A percentile compares a stretch with the other conserved stretches of the same genome.
Evolutionary conservation across 2,329 filamentous ascomycete genomes (phyloP).

Genomic region (Dothistroma septosporum): DNA sequence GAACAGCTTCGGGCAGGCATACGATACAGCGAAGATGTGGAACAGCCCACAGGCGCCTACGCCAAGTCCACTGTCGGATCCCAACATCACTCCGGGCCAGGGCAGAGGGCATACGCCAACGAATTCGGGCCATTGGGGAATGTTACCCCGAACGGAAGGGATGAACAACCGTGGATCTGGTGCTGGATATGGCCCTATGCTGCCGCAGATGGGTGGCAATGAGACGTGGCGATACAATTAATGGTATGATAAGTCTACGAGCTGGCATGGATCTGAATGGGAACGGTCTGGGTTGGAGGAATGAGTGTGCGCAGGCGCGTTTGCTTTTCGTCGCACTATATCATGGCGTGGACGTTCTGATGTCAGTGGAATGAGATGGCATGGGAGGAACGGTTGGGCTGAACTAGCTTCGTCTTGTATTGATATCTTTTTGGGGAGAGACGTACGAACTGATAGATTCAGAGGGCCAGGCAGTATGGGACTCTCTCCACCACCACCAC

Average conservation of each 20-base stretch:
- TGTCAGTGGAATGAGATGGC: not conserved
- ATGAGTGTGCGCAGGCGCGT: not conserved
- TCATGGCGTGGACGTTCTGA: not conserved
- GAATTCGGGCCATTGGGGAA: conserved; percentile 17
- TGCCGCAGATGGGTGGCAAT: conserved; percentile 30
- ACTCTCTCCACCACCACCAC: not conserved
- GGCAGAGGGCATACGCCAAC: conserved; percentile 21
- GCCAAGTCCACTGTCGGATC: conserved; percentile 32
- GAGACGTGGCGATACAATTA: conserved; percentile 30
- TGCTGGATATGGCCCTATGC: conserved; percentile 26
- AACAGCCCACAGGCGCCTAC: conserved; percentile 33
- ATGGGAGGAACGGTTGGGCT: not conserved
- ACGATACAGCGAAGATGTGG: conserved; percentile 27
- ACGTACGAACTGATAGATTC: not conserved
- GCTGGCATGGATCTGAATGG: not conserved
- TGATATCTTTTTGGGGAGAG: not conserved
- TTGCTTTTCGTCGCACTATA: not conserved
- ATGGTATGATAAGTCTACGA: not conserved
- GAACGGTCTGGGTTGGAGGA: not conserved
- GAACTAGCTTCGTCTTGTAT: not conserved
- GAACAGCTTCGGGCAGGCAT: conserved; percentile 26
- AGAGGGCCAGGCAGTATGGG: not conserved
- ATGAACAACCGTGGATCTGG: conserved; percentile 13
- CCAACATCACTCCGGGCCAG: conserved; percentile 26
- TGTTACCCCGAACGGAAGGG: conserved; percentile 17